A percentile compares a stretch with the other conserved stretches of the same genome.
phyloP scores from a whole-genome alignment of 2,329 filamentous ascomycete genomes.

The Neoarthrinium moseri region DNA sequence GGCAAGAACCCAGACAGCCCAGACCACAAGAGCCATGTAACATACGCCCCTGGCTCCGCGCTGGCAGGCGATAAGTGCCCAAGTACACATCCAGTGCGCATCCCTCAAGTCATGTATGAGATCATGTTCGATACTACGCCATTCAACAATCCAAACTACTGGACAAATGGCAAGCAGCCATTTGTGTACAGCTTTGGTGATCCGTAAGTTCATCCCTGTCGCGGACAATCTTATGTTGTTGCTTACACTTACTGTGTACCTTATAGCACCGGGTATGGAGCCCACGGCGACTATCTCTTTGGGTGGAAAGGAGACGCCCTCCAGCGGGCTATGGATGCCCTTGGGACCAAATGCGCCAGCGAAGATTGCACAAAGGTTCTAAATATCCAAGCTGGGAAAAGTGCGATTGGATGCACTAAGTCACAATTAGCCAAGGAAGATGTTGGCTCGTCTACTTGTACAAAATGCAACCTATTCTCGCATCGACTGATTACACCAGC shows the following conservation, averaged over 20 bases:
- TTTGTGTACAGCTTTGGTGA: conserved; percentile 15
- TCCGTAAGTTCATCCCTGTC: neutral
- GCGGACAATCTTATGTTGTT: too few relatives aligned
- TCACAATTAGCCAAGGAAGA: neutral
- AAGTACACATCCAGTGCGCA: conserved; percentile 42
- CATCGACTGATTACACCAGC: neutral
- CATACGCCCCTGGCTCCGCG: conserved; percentile 37
- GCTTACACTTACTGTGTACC: too few relatives aligned
- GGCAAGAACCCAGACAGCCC: conserved; percentile 16
- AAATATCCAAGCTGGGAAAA: neutral
- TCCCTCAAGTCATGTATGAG: conserved; percentile 57
- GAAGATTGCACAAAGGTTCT: neutral
- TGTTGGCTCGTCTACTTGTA: neutral
- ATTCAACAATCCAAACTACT: conserved; percentile 27
- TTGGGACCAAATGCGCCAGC: neutral
- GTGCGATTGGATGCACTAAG: neutral
- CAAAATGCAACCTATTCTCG: too few relatives aligned
- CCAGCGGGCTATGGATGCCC: conserved; percentile 4
- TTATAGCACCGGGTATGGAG: neutral
- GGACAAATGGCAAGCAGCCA: conserved; percentile 14
- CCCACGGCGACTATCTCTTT: conserved; percentile 12
- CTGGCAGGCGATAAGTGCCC: conserved; percentile 33
- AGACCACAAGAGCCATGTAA: conserved; percentile 20
- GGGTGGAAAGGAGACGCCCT: conserved; percentile 11
- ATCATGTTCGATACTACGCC: conserved; percentile 50